Base-by-base conservation (phyloP, 164 flowering plant genomes). In the Nelumbo lutea region DNA sequence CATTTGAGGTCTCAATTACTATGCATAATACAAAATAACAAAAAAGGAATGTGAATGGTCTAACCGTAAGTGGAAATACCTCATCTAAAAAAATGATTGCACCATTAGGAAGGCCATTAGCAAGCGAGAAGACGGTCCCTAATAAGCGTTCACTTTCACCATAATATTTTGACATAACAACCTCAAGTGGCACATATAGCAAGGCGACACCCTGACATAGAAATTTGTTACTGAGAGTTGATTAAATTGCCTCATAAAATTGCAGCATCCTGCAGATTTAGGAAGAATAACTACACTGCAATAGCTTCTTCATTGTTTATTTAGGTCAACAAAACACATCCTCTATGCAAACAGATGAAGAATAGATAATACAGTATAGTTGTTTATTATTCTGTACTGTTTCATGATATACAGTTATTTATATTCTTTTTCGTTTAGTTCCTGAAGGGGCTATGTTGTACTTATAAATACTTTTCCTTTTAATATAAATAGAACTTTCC, bases 101-200 rank as follows among this genome's bases (percentile, higher is more conserved):
- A 53, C 97, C 97, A 68, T 79, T 68, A 8, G 90, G 81, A 55
- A 93, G 81, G 61, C 87, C 90, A 73, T 92, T 89, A 47, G 98
- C 98, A 77, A 90, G 93, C 9, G 89, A 76, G 76, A 95, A 95
- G 51, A 92, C 93, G 76, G 85, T 83, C n/a, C 97, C 98, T 56
- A 95, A 68, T 63, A 89, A 68, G 9, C 91, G 89, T 72, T 92
- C 96, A 75, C 96, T 95, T 84, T 95, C 98, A 66, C 99, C 99
- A 78, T 90, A 95, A 70, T 86, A 95, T 78, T 94, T 91, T 63
- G 96, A 94, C 95, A 94, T 79, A 67, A 94, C 85, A 57, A 80
- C 84, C 72, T 80, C 83, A 70, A 95, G 81, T 52, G 99, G 99
- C 56, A 95, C 95, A 83, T 95, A 92, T 8, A 95, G 68, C 80